These are phyloP conservation scores for Xylaria multiplex DNA, from an alignment of 2,329 filamentous ascomycete species.

Conservation along the genomic window DNA sequence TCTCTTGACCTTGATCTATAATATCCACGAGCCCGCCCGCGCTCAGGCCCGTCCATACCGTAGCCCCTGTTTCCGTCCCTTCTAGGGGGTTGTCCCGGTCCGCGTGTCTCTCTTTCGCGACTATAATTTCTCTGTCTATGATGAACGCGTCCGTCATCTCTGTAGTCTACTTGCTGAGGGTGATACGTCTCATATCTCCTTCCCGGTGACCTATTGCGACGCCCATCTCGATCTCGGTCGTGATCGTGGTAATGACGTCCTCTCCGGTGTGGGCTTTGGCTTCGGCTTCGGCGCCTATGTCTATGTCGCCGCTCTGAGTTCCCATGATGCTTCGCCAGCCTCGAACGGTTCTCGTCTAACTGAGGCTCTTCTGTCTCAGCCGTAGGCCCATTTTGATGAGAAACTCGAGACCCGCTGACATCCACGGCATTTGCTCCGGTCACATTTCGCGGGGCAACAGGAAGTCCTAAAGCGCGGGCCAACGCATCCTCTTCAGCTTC, in stretches of 20 bases:
- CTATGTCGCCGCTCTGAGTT: constrained; percentile 50
- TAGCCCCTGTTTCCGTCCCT: constrained; percentile 40
- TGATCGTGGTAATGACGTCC: constrained; percentile 49
- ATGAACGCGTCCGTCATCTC: constrained; percentile 57
- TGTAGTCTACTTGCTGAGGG: constrained; percentile 54
- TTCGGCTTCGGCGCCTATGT: constrained; percentile 51
- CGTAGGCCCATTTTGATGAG: constrained; percentile 33
- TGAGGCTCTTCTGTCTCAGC: constrained; percentile 29
- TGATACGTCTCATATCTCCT: constrained; percentile 39
- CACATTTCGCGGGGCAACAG: constrained; percentile 68
- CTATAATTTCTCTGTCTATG: constrained; percentile 40
- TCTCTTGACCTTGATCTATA: constrained; percentile 42
- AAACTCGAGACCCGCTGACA: constrained; percentile 55
- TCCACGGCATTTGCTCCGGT: constrained; percentile 76
- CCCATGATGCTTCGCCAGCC: constrained; percentile 43
- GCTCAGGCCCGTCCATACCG: constrained; percentile 39
- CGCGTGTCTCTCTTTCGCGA: constrained; percentile 37
- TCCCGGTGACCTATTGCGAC: constrained; percentile 45
- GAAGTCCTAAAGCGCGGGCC: constrained; percentile 81
- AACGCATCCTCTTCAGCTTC: constrained; percentile 94
- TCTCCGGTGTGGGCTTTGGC: constrained; percentile 42
- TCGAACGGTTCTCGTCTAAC: constrained; percentile 38
- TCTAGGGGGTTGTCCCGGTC: constrained; percentile 34
- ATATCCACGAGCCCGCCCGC: constrained; percentile 37
- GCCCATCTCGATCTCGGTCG: constrained; percentile 43